Evolutionary conservation across 208 protist genomes (phyloP).

Genomic region (Trypanosoma avium): DNA sequence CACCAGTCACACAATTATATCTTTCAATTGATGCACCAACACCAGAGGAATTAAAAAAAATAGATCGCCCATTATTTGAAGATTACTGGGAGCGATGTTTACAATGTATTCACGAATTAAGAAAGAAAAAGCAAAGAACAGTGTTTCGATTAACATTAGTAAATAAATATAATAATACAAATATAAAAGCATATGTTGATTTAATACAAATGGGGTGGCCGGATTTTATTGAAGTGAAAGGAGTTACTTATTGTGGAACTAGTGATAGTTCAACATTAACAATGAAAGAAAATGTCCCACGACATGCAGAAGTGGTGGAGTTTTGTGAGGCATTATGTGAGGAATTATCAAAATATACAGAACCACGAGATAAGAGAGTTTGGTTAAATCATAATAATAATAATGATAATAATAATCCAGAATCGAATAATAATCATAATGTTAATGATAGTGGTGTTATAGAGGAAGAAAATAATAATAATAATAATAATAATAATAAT

Average conservation of each 20-base stretch:
- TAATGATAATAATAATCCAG: not conserved
- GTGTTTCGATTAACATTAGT: slow-evolving; percentile 97
- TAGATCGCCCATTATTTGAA: slow-evolving; percentile 93
- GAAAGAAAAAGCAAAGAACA: slow-evolving; percentile 89
- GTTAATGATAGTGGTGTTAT: not conserved
- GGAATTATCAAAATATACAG: slow-evolving; percentile 29
- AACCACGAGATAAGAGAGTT: slow-evolving; percentile 16
- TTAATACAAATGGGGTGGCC: slow-evolving; percentile 91
- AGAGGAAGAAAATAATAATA: not conserved
- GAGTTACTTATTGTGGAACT: slow-evolving; percentile 93
- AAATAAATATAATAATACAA: slow-evolving; percentile 91
- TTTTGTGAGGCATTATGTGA: slow-evolving; percentile 82
- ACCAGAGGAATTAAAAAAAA: slow-evolving; percentile 84
- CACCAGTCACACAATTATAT: slow-evolving; percentile 94
- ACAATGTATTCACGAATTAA: slow-evolving; percentile 81
- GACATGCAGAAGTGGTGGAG: slow-evolving; percentile 92
- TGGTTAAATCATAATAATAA: not conserved
- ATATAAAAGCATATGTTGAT: slow-evolving; percentile 74
- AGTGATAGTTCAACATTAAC: slow-evolving; percentile 75
- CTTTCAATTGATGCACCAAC: slow-evolving; percentile 93
- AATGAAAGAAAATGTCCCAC: slow-evolving; percentile 94
- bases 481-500: slow-evolving; percentile 6
- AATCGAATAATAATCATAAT: not conserved
- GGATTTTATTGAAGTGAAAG: slow-evolving; percentile 96
- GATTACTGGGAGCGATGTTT: slow-evolving; percentile 96